Percentiles rank a stretch among this genome's conserved stretches.
phyloP scores from a whole-genome alignment of 192 early-diverging fungal genomes.

The Borealophlyctis nickersoniae region DNA sequence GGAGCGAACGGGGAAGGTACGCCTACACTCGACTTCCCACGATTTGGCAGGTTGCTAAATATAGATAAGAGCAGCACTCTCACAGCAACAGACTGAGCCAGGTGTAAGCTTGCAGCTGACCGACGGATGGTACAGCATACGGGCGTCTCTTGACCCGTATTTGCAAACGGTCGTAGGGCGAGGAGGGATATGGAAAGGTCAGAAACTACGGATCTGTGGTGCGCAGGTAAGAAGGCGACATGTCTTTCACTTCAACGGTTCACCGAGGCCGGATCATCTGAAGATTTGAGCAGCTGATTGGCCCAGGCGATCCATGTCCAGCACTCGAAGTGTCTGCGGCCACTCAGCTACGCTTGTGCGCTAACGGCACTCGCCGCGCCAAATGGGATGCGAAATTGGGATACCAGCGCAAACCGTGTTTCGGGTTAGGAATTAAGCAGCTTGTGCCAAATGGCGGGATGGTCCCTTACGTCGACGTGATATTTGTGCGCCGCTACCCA shows the following conservation, averaged over 20 bases:
- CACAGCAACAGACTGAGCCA: no score
- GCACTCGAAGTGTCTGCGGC: conserved; percentile 36
- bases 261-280: not conserved
- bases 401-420: conserved; percentile 33
- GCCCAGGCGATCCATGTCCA: conserved; percentile 26
- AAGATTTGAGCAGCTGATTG: conserved; percentile 9
- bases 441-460: conserved; percentile 54
- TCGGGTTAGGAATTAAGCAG: conserved; percentile 32
- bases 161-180: conserved; percentile 36
- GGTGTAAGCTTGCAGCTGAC: conserved; percentile 51
- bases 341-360: conserved; percentile 39
- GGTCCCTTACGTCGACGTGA: conserved; percentile 58
- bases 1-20: no score
- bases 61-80: no score
- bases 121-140: conserved; percentile 72
- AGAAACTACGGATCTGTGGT: conserved; percentile 57
- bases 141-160: conserved; percentile 47
- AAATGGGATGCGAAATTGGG: conserved; percentile 66
- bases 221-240: conserved; percentile 40
- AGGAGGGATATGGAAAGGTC: conserved; percentile 50
- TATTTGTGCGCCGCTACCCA: conserved; percentile 56
- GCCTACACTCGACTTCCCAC: no score
- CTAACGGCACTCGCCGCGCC: conserved; percentile 56
- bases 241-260: conserved; percentile 17
- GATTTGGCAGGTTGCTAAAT: no score